phyloP scores from a whole-genome alignment of 345 rosid species.

The Eucalyptus melliodora region DNA sequence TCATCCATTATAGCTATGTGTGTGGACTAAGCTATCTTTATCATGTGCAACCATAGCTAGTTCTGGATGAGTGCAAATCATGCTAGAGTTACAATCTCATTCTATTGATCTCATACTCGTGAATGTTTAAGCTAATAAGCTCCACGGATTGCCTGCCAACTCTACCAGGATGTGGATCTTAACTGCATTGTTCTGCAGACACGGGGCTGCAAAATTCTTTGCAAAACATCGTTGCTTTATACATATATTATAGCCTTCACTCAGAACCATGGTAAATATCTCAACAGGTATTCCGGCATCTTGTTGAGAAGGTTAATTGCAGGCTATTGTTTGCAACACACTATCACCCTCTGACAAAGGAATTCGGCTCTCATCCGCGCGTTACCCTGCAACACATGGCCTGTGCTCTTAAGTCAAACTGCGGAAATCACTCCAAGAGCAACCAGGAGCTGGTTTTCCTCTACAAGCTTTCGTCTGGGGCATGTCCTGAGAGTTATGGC shows the following conservation, averaged over 20 bases:
- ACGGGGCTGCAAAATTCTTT: background rate
- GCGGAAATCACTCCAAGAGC: constrained; percentile 4
- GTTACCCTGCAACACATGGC: constrained; percentile 89
- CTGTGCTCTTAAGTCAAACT: constrained; percentile 37
- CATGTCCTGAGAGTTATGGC: constrained; percentile 92
- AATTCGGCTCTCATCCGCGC: constrained; percentile 79
- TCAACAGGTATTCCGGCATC: constrained; percentile 74
- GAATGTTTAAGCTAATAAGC: background rate
- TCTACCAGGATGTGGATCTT: background rate
- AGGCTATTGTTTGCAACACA: constrained; percentile 88
- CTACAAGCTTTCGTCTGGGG: constrained; percentile 64
- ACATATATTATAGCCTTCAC: background rate
- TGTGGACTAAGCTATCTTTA: background rate
- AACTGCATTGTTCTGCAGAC: background rate
- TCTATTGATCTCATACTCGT: background rate
- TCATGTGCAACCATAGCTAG: background rate
- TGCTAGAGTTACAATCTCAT: background rate
- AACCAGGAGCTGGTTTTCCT: constrained; percentile 62
- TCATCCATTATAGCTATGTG: background rate
- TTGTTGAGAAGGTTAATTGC: constrained; percentile 83
- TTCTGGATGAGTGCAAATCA: background rate
- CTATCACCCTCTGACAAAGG: constrained; percentile 90
- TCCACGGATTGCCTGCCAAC: background rate
- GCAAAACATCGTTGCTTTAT: background rate
- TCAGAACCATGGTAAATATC: background rate